A percentile compares a stretch with the other conserved stretches of the same genome.
These are phyloP conservation scores for Artemisia annua DNA, from an alignment of 129 eudicot species.

Conservation along the genomic window DNA sequence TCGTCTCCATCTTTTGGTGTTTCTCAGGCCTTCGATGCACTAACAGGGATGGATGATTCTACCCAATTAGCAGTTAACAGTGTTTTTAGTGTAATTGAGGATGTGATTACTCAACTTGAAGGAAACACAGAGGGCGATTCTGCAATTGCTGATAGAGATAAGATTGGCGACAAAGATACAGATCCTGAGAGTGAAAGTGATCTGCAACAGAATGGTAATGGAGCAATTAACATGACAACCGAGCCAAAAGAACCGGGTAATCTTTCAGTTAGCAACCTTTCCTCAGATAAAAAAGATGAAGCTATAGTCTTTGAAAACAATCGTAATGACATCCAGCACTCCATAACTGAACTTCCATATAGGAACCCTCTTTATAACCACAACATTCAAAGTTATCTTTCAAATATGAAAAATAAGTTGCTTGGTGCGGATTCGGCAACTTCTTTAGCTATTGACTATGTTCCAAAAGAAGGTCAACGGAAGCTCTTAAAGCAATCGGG, in stretches of 20 bases:
- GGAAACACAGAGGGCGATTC: slow-evolving; percentile 43
- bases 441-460: slow-evolving; percentile 59
- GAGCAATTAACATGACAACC: slow-evolving; percentile 17
- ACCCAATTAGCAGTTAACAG: slow-evolving; percentile 93
- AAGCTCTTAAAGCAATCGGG: slow-evolving; percentile 60
- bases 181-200: slow-evolving; percentile 27
- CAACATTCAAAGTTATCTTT: slow-evolving; percentile 26
- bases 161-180: slow-evolving; percentile 22
- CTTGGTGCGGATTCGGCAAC: slow-evolving; percentile 43
- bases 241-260: slow-evolving; percentile 21
- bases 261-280: slow-evolving; percentile 30
- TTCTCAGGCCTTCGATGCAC: slow-evolving; percentile 79
- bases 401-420: slow-evolving; percentile 35
- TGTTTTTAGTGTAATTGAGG: slow-evolving; percentile 86
- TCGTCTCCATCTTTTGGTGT: slow-evolving; percentile 55
- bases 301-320: slow-evolving; percentile 15
- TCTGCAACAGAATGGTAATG: slow-evolving; percentile 32
- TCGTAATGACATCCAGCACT: slow-evolving; percentile 3
- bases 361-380: slow-evolving; percentile 27
- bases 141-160: slow-evolving; percentile 24
- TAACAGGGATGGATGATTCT: slow-evolving; percentile 94
- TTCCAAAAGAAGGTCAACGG: slow-evolving; percentile 83
- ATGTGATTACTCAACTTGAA: slow-evolving; percentile 83
- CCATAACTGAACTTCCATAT: slow-evolving; percentile 35
- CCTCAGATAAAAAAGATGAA: slow-evolving; percentile 29